phyloP scores from a whole-genome alignment of 1,139 yeast genomes.

The Wickerhamomyces sp. region DNA sequence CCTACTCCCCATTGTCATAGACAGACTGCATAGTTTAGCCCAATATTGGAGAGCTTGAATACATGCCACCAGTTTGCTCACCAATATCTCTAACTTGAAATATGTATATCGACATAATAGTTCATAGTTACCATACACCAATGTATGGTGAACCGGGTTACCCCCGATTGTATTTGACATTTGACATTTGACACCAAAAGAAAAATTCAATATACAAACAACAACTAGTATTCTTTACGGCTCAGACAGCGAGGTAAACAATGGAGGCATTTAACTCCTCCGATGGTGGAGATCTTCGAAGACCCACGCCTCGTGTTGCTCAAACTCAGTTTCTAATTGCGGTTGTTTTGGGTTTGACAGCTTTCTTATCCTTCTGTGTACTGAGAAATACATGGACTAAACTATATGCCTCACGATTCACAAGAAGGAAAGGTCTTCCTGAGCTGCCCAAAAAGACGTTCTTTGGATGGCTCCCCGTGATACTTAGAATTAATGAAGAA shows the following conservation, averaged over 20 bases:
- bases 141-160: too few relatives aligned
- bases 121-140: too few relatives aligned
- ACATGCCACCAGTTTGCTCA: too few relatives aligned
- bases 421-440: conserved; percentile 32
- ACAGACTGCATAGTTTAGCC: conserved; percentile 89
- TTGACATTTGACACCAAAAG: too few relatives aligned
- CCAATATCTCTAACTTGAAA: too few relatives aligned
- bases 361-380: conserved; percentile 60
- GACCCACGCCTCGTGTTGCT: conserved; percentile 38
- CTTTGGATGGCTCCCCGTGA: conserved; percentile 75
- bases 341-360: conserved; percentile 54
- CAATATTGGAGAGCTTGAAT: conserved; percentile 92
- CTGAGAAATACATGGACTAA: conserved; percentile 65
- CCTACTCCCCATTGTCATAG: conserved; percentile 89
- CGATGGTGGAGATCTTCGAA: conserved; percentile 31
- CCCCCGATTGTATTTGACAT: too few relatives aligned
- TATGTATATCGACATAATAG: too few relatives aligned
- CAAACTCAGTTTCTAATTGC: conserved; percentile 59
- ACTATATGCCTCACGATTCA: conserved; percentile 57
- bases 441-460: conserved; percentile 47
- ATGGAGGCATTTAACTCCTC: conserved; percentile 3
- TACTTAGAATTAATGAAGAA: conserved; percentile 62
- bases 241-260: too few relatives aligned
- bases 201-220: too few relatives aligned
- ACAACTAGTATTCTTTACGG: too few relatives aligned